phyloP scores from a whole-genome alignment of 805 yeast species.

The Suhomyces tanzawaensis region DNA sequence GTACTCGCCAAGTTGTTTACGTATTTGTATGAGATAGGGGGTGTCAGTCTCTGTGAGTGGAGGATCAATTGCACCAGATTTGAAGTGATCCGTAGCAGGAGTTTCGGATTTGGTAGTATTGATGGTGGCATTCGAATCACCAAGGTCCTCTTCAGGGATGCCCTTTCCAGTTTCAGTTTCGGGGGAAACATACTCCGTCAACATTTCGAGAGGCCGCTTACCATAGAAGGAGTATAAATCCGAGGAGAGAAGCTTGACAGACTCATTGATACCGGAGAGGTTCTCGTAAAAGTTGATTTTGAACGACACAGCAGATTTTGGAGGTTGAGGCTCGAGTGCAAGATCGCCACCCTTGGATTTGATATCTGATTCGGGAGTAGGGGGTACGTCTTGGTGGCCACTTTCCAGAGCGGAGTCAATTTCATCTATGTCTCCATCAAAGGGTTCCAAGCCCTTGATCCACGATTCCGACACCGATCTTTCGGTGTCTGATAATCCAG shows the following conservation, averaged over 20 bases:
- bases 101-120: neutral
- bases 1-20: neutral
- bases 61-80: neutral
- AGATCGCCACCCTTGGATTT: neutral
- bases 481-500: neutral
- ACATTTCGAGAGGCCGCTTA: conserved; percentile 14
- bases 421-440: neutral
- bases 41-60: neutral
- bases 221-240: conserved; percentile 19
- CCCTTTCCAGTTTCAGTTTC: neutral
- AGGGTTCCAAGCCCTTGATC: neutral
- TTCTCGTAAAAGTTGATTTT: conserved; percentile 24
- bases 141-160: neutral
- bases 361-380: neutral
- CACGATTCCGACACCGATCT: neutral
- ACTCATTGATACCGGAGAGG: conserved; percentile 8
- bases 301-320: neutral
- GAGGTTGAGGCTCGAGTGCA: neutral
- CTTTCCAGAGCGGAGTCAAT: neutral
- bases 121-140: neutral
- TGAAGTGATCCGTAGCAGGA: too few relatives aligned
- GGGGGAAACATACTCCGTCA: conserved; percentile 11
- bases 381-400: neutral
- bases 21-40: neutral
- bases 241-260: conserved; percentile 22